phyloP scores from a whole-genome alignment of 805 yeast species.

The Ascoidea rubescens region DNA sequence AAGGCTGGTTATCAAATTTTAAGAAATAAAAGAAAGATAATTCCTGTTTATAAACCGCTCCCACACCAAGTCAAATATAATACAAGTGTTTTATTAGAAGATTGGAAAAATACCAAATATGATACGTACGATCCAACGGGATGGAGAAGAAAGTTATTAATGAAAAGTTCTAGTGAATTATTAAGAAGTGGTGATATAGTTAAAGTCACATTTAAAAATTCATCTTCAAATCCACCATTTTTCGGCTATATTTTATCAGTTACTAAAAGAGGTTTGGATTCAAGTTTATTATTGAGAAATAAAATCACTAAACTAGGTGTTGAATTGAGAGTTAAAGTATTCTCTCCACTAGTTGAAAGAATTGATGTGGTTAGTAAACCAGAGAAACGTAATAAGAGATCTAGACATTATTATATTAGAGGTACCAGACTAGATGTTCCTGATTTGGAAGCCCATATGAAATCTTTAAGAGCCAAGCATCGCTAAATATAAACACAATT shows the following conservation, averaged over 20 bases:
- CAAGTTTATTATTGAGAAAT: constrained; percentile 72
- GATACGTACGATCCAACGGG: constrained; percentile 60
- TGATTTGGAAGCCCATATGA: constrained; percentile 41
- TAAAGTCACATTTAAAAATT: constrained; percentile 52
- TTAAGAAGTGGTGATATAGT: constrained; percentile 75
- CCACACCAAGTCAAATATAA: constrained; percentile 3
- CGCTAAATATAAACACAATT: no score
- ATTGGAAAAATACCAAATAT: constrained; percentile 34
- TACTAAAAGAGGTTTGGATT: constrained; percentile 56
- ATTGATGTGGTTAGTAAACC: constrained; percentile 73
- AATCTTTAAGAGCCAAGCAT: no score
- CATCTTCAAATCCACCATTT: constrained; percentile 44
- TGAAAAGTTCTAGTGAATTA: constrained; percentile 28
- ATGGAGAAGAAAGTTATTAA: constrained; percentile 42
- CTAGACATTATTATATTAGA: constrained; percentile 85
- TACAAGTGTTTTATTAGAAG: constrained; percentile 3
- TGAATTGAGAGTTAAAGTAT: constrained; percentile 70
- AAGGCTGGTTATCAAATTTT: neutral
- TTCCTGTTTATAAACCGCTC: constrained; percentile 9
- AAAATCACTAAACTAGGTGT: constrained; percentile 74
- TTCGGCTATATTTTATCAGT: constrained; percentile 72
- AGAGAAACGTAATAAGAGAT: constrained; percentile 55
- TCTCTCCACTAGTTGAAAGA: constrained; percentile 62
- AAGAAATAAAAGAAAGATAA: constrained; percentile 3
- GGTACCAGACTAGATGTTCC: constrained; percentile 64